These are phyloP conservation scores for Salinomyces thailandicus DNA, from an alignment of 2,329 filamentous ascomycete genomes.

Conservation along the genomic window DNA sequence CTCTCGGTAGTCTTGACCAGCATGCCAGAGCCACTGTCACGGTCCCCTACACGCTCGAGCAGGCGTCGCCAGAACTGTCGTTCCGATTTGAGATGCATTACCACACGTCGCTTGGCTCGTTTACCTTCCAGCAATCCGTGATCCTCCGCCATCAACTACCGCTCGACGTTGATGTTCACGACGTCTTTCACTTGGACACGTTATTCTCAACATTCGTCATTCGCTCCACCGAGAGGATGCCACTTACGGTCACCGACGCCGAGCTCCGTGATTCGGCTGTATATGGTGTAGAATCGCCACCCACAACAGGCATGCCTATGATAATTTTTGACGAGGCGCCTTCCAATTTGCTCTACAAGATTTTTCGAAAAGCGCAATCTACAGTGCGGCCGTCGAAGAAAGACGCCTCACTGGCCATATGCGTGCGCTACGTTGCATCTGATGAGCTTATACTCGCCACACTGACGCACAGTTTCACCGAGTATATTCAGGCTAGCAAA, in stretches of 20 bases:
- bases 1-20: conserved; percentile 16
- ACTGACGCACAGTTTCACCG: conserved; percentile 36
- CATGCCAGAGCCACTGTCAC: conserved; percentile 46
- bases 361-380: conserved; percentile 45
- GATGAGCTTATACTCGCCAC: conserved; percentile 57
- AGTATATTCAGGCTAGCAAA: conserved; percentile 37
- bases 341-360: conserved; percentile 68
- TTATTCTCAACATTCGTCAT: conserved; percentile 88
- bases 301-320: conserved; percentile 35
- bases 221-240: conserved; percentile 64
- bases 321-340: conserved; percentile 73
- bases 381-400: conserved; percentile 17
- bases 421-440: conserved; percentile 64
- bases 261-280: conserved; percentile 59
- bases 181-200: conserved; percentile 74
- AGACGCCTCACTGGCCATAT: conserved; percentile 49
- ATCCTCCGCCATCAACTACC: conserved; percentile 65
- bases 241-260: conserved; percentile 62
- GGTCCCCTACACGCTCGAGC: conserved; percentile 76
- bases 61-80: conserved; percentile 58
- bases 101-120: conserved; percentile 15
- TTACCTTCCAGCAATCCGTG: conserved; percentile 47
- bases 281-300: conserved; percentile 53
- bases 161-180: conserved; percentile 90
- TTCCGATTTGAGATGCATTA: conserved; percentile 50